Conservation (phyloP, 106 monocot genomes). For the Platanthera guangdongensis region DNA sequence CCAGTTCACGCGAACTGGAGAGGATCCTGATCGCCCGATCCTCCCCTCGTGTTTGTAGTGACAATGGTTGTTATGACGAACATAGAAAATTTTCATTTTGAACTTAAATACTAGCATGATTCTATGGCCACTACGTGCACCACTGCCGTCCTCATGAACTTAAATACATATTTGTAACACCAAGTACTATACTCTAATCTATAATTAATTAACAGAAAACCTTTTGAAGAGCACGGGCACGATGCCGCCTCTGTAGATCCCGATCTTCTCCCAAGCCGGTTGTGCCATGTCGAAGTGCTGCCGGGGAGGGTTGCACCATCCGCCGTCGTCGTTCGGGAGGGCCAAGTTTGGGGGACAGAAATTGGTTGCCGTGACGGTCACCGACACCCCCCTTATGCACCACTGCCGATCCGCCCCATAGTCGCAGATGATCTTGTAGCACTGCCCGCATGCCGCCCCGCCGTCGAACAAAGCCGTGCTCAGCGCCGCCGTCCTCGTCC, state of each 20-base stretch:
- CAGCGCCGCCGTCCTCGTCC: conserved; percentile 51
- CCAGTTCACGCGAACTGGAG: too few relatives aligned
- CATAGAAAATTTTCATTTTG: background rate
- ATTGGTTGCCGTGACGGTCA: conserved; percentile 50
- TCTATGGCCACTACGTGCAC: too few relatives aligned
- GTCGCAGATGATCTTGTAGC: conserved; percentile 50
- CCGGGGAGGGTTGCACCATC: conserved; percentile 52
- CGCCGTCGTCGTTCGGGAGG: conserved; percentile 31
- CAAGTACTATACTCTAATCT: too few relatives aligned
- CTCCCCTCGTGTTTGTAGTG: background rate
- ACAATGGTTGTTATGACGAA: background rate
- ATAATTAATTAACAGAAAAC: background rate
- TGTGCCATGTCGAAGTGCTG: conserved; percentile 52
- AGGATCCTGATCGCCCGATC: too few relatives aligned
- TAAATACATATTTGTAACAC: too few relatives aligned
- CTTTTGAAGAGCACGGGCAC: conserved; percentile 42
- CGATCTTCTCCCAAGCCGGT: conserved; percentile 57
- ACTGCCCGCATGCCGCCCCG: conserved; percentile 39
- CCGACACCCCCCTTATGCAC: conserved; percentile 37
- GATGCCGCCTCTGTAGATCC: conserved; percentile 41
- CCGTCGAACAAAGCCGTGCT: conserved; percentile 66
- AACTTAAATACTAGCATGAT: background rate
- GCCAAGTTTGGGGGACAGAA: conserved; percentile 45
- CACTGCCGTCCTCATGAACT: too few relatives aligned
- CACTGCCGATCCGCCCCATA: conserved; percentile 28